Base-by-base conservation (phyloP, 2,329 filamentous ascomycete species). In the Cordyceps militaris region DNA sequence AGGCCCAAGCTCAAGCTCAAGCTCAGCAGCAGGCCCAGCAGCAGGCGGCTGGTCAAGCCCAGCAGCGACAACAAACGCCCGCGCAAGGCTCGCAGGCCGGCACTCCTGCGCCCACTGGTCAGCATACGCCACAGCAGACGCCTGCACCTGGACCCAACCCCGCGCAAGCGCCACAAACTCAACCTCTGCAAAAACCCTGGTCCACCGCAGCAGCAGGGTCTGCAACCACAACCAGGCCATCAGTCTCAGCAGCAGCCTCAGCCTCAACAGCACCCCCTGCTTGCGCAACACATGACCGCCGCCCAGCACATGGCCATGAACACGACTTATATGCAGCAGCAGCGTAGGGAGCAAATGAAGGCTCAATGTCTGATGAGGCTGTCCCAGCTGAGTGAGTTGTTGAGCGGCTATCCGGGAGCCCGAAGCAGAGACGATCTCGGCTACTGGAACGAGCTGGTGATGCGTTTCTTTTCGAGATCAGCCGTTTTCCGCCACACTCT, bases 381-480 rank as follows among this genome's bases (percentile, higher is more conserved):
- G 44, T 77, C 83, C 71, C 80, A 82, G 61, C 87, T 87, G 67
- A 73, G 82, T 71, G 84, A 86, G 70, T 76, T 82, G 61, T 68
- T 88, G 10, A 84, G 81, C 62, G 77, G 75, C 32, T 86, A 79
- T 63, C 75, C 76, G 38, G 79, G 77, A 52, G 70, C 77, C 14
- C 84, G 83, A 65, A 79, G 81, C 63, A 80, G 82, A 60, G 85
- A 87, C 59, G 87, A 91, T 66, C 73, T 96, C 4, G 72, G 76
- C 0, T 88, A 89, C 66, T 97, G 93, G 93, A 82, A 87, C 62
- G 73, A 73, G 5, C 94, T 97, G 65, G 91, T 96, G 19, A 75
- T 80, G 38, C 83, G 82, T 48, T 96, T 95, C 72, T 99, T 97
- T 72, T 87, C 90, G 0, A 79, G 81, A 0, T 82, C 80, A 28